A percentile compares a stretch with the other conserved stretches of the same genome.
phyloP scores from a whole-genome alignment of 2,329 filamentous ascomycete species.

The Botryosphaeria dothidea region DNA sequence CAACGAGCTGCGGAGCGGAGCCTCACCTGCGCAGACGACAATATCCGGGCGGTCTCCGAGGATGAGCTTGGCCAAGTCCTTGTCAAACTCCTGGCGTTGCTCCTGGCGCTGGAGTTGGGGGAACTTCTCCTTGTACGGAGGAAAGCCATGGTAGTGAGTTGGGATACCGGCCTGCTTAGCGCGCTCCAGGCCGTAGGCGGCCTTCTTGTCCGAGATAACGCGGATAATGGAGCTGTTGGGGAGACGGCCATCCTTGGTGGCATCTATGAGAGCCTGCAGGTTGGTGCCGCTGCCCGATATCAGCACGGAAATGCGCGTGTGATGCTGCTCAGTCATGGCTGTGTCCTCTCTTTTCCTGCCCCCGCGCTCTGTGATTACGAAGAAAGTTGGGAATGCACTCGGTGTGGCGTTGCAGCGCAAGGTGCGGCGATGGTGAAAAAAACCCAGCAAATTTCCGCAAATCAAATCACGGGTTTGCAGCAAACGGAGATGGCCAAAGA shows the following conservation, averaged over 20 bases:
- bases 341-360: neutral
- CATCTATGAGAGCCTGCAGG: conserved; percentile 74
- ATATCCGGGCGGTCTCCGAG: conserved; percentile 67
- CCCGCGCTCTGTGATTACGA: neutral
- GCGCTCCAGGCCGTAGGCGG: conserved; percentile 64
- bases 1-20: neutral
- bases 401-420: neutral
- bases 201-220: conserved; percentile 61
- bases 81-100: conserved; percentile 68
- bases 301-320: conserved; percentile 59
- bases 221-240: conserved; percentile 58
- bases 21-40: conserved; percentile 63
- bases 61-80: conserved; percentile 69
- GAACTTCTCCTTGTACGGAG: conserved; percentile 72
- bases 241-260: conserved; percentile 48
- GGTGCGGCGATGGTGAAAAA: neutral
- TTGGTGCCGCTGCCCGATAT: conserved; percentile 68
- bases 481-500: conserved; percentile 3
- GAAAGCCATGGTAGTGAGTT: conserved; percentile 78
- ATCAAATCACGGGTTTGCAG: neutral
- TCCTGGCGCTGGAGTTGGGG: conserved; percentile 50
- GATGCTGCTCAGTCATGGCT: conserved; percentile 18
- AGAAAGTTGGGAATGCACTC: neutral
- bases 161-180: conserved; percentile 65
- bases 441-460: neutral